Conservation (phyloP, 2,329 filamentous ascomycete species). For the Colletotrichum sp. region DNA sequence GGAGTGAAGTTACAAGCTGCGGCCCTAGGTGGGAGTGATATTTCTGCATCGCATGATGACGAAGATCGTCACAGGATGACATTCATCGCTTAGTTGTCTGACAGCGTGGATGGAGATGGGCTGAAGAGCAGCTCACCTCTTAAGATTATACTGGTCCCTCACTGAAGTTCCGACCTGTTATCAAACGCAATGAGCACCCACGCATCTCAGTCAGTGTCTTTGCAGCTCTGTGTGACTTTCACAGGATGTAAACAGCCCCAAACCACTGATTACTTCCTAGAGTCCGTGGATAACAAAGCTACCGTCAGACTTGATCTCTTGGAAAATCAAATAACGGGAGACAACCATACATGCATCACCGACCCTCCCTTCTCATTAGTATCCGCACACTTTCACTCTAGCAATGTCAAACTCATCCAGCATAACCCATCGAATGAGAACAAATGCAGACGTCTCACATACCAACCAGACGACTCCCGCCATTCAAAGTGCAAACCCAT, state of each 20-base stretch:
- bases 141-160: not conserved
- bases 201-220: not conserved
- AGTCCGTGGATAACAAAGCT: not conserved
- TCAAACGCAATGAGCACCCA: not conserved
- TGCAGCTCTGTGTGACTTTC: not conserved
- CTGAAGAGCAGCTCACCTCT: not conserved
- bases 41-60: not conserved
- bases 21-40: rapidly evolving
- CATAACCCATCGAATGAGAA: not conserved
- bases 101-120: not conserved
- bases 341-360: not conserved
- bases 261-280: not conserved
- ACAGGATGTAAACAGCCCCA: rapidly evolving
- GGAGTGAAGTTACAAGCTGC: not conserved
- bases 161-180: not conserved
- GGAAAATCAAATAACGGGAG: not conserved
- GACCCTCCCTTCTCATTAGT: not conserved
- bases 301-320: not conserved
- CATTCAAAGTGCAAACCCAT: not conserved
- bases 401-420: not conserved
- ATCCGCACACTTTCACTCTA: not conserved
- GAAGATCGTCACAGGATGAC: not conserved
- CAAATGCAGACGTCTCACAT: not conserved
- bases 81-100: not conserved
- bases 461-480: not conserved